Conservation (phyloP, 306 rosid genomes). For the Cucumis hystrix region DNA sequence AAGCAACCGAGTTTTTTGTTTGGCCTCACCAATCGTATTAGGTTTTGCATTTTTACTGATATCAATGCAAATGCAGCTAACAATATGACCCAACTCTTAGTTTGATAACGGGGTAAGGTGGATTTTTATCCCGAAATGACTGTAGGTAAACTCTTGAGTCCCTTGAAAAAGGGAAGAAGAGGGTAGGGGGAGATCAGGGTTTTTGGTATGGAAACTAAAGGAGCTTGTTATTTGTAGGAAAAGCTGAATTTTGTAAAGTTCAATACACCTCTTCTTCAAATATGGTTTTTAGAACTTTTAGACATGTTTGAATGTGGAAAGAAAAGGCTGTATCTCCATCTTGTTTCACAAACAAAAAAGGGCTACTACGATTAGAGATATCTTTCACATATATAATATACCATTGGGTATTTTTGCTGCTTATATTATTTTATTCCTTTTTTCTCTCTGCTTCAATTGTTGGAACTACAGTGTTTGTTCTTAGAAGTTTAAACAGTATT, state of each 20-base stretch:
- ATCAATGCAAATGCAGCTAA: conserved; percentile 3
- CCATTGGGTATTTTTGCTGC: too few species aligned
- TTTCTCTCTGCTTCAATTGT: background rate
- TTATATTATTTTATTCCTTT: background rate
- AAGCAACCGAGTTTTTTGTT: conserved; percentile 53
- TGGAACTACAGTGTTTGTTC: background rate
- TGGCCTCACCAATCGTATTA: conserved; percentile 66
- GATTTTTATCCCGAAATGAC: background rate
- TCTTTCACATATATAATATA: background rate
- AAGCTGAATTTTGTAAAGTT: conserved; percentile 8
- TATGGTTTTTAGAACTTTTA: background rate
- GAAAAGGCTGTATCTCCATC: background rate
- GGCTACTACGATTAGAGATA: background rate
- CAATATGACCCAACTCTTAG: background rate
- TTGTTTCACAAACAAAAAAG: background rate
- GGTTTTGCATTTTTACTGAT: background rate
- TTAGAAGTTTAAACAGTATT: too few species aligned
- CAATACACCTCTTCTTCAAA: background rate
- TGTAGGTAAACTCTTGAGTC: background rate
- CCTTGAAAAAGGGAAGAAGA: background rate
- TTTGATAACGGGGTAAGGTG: background rate
- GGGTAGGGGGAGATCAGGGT: background rate
- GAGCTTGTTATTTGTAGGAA: background rate
- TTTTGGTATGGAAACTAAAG: background rate
- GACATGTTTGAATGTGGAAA: background rate